phyloP scores from a whole-genome alignment of 116 monocot genomes.

The Papilionanthe hybrid region DNA sequence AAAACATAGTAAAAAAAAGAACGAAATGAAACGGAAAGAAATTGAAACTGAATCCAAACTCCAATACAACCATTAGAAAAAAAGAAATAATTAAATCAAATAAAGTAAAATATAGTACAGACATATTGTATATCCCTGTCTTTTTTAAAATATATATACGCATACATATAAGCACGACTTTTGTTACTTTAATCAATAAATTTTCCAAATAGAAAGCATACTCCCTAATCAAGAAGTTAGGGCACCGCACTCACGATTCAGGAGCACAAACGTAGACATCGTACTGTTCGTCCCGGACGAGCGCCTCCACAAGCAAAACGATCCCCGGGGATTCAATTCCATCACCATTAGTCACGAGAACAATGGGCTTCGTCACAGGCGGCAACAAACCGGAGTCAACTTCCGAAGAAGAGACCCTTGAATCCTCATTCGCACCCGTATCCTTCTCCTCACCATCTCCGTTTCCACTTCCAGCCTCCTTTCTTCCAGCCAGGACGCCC shows the following conservation, averaged over 20 bases:
- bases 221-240: constrained; percentile 12
- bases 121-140: neutral
- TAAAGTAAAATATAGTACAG: neutral
- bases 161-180: neutral
- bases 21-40: neutral
- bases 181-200: neutral
- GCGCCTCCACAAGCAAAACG: constrained; percentile 27
- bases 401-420: neutral
- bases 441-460: neutral
- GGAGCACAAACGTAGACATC: constrained; percentile 49
- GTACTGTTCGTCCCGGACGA: constrained; percentile 22
- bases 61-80: neutral
- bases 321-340: constrained; percentile 43
- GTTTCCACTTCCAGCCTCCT: neutral
- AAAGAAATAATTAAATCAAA: neutral
- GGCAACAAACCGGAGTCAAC: neutral
- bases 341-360: constrained; percentile 41
- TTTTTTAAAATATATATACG: neutral
- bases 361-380: constrained; percentile 18
- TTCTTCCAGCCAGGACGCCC: constrained; percentile 28
- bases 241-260: constrained; percentile 29
- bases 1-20: neutral
- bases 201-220: neutral
- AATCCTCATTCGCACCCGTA: neutral
- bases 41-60: neutral